phyloP scores from a whole-genome alignment of 2,329 filamentous ascomycete genomes.

The Aspergillus alliaceus region DNA sequence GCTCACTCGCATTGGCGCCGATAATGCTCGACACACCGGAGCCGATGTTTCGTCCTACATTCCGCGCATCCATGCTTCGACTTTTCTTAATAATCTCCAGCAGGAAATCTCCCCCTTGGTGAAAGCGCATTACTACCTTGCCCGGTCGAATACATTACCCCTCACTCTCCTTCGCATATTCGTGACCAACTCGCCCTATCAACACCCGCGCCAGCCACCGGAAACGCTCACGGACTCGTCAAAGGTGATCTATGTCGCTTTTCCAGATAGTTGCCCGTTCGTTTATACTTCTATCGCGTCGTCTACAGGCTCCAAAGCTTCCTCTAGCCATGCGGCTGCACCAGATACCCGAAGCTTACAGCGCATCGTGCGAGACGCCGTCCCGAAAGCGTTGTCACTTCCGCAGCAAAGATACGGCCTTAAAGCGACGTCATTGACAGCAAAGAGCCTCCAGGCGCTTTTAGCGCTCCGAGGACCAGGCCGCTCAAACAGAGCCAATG shows the following conservation, averaged over 20 bases:
- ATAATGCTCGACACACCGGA: slow-evolving; percentile 20
- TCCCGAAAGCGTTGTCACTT: slow-evolving; percentile 78
- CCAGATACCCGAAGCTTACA: slow-evolving; percentile 49
- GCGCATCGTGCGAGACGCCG: slow-evolving; percentile 71
- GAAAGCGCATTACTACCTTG: slow-evolving; percentile 80
- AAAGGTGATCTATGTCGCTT: slow-evolving; percentile 75
- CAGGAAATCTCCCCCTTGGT: slow-evolving; percentile 72
- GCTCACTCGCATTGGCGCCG: slow-evolving; percentile 34
- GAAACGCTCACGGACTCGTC: slow-evolving; percentile 58
- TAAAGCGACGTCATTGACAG: slow-evolving; percentile 65
- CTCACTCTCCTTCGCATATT: slow-evolving; percentile 76
- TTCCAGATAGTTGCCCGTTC: slow-evolving; percentile 76
- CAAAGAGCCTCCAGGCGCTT: slow-evolving; percentile 69
- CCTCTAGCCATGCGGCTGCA: neutral
- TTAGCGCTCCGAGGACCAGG: slow-evolving; percentile 68
- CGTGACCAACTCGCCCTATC: slow-evolving; percentile 78
- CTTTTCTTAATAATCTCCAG: slow-evolving; percentile 75
- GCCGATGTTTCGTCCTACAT: slow-evolving; percentile 41
- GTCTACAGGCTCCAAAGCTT: slow-evolving; percentile 38
- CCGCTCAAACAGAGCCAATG: slow-evolving; percentile 69
- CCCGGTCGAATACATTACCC: slow-evolving; percentile 64
- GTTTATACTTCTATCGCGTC: slow-evolving; percentile 63
- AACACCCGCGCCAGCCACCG: slow-evolving; percentile 46
- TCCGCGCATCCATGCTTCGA: slow-evolving; percentile 76
- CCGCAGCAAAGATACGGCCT: slow-evolving; percentile 72